Evolutionary conservation across 2,329 filamentous ascomycete species (phyloP), one percentile per base, ranked within the genome.

Genomic region (Penicillium sp.): DNA sequence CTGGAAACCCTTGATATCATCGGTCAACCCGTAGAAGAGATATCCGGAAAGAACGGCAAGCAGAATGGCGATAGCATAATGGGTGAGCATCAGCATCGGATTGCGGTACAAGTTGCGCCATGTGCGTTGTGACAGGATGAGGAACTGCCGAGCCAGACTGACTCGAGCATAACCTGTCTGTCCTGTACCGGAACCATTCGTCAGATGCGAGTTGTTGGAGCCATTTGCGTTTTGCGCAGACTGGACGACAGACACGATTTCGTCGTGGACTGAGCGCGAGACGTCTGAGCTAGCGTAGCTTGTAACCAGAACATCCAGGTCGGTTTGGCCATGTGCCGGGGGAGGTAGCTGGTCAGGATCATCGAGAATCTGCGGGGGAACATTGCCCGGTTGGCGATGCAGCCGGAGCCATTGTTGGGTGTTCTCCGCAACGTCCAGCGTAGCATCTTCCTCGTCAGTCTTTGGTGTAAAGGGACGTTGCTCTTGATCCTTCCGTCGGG

Each of bases 61-160:
- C 0, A 98, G 81, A 63, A 99, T 98, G 8, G 95, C 93, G 68
- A 97, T 98, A 40, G 95, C 95, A 75, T 98, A 99, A 79, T 99
- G 95, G 0, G 93, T 97, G 61, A 99, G 86, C 95, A 99, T 99
- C 62, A 99, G 83, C 86, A 98, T 93, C 1, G 95, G 95, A 76
- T 99, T 97, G 60, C 95, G 89, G 81, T 99, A 98, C 7, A 99
- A 84, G 74, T 99, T 99, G 74, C 91, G 93, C 94, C 94, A 99
- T 0, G 95, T 99, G 50, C 95, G 88, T 71, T 89, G 86, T 0
- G 94, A 96, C 13, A 99, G 83, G 69, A 99, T 97, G 58, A 89
- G 74, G 78, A 99, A 98, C 77, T 99, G 95, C 47, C 89, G 85
- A 9, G 85, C 72, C 68, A 93, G 89, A 51, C 94, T 89, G 60